Percentiles rank a stretch among this genome's conserved stretches.
Conservation (phyloP, 208 protist genomes). For the Leishmania turanica region DNA sequence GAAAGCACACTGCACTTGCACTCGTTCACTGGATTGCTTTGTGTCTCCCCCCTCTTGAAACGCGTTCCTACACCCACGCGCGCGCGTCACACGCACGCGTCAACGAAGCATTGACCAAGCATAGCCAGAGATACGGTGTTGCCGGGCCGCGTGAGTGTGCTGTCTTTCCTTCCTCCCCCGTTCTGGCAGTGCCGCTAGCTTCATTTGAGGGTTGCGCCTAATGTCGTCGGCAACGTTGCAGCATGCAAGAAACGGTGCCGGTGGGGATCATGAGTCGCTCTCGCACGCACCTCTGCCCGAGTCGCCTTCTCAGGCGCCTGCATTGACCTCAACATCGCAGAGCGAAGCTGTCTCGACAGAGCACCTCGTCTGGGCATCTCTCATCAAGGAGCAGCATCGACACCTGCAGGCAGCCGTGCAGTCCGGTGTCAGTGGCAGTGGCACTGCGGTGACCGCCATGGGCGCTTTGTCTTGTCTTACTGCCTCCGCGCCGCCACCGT, state of each 20-base stretch:
- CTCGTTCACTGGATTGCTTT: neutral
- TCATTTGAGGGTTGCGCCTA: neutral
- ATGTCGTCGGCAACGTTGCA: neutral
- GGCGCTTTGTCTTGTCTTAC: neutral
- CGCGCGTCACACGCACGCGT: neutral
- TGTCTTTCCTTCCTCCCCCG: neutral
- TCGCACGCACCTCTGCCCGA: neutral
- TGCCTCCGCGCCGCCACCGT: neutral
- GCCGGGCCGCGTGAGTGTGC: neutral
- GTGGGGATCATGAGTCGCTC: neutral
- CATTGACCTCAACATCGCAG: neutral
- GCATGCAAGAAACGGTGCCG: neutral
- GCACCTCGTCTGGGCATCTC: slow-evolving; percentile 32
- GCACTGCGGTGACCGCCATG: neutral
- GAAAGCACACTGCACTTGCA: neutral
- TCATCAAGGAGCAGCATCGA: slow-evolving; percentile 66
- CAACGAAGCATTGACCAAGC: neutral
- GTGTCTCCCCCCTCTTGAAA: neutral
- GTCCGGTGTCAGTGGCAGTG: neutral
- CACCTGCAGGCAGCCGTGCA: slow-evolving; percentile 36
- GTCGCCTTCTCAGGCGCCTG: neutral
- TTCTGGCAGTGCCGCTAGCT: neutral
- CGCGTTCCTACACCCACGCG: neutral
- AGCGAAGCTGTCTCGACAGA: neutral
- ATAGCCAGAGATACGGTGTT: neutral